These are phyloP conservation scores for Brassica rapa DNA, from an alignment of 345 rosid genomes.

Conservation along the genomic window DNA sequence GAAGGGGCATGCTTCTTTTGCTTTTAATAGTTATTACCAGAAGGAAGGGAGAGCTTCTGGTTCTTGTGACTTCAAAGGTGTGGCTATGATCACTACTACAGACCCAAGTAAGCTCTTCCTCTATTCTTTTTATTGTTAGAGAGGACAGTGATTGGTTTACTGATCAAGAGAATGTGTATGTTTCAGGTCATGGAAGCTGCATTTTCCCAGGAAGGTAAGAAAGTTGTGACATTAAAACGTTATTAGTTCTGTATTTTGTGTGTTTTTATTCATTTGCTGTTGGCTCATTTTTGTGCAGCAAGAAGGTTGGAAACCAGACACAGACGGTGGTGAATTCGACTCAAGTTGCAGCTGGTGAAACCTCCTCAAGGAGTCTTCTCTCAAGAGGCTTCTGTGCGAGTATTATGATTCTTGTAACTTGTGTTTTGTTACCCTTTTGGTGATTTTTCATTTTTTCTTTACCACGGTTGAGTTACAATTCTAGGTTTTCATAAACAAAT, in stretches of 20 bases:
- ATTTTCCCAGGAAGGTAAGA: slow-evolving; percentile 92
- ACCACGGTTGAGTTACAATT: slow-evolving; percentile 27
- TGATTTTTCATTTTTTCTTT: slow-evolving; percentile 26
- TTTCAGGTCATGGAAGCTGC: slow-evolving; percentile 89
- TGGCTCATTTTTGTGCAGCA: slow-evolving; percentile 48
- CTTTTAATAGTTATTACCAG: slow-evolving; percentile 96
- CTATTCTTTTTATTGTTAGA: neutral
- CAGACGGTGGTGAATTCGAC: slow-evolving; percentile 63
- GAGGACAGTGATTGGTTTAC: slow-evolving; percentile 12
- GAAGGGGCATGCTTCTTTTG: slow-evolving; percentile 85
- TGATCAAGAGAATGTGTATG: neutral
- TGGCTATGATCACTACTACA: slow-evolving; percentile 89
- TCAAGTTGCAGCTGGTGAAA: slow-evolving; percentile 32
- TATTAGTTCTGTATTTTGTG: neutral
- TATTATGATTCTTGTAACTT: slow-evolving; percentile 44
- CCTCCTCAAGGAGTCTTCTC: slow-evolving; percentile 26
- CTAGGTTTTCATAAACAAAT: slow-evolving; percentile 7
- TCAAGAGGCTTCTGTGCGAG: slow-evolving; percentile 26
- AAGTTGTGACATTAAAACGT: neutral
- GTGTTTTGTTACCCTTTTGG: slow-evolving; percentile 46
- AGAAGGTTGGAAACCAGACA: slow-evolving; percentile 67
- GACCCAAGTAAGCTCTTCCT: slow-evolving; percentile 95
- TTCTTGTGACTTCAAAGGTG: slow-evolving; percentile 96
- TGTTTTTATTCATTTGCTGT: neutral
- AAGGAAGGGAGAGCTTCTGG: slow-evolving; percentile 72